These are phyloP conservation scores for Colletotrichum viniferum DNA, from an alignment of 2,329 filamentous ascomycete genomes.

Conservation along the genomic window DNA sequence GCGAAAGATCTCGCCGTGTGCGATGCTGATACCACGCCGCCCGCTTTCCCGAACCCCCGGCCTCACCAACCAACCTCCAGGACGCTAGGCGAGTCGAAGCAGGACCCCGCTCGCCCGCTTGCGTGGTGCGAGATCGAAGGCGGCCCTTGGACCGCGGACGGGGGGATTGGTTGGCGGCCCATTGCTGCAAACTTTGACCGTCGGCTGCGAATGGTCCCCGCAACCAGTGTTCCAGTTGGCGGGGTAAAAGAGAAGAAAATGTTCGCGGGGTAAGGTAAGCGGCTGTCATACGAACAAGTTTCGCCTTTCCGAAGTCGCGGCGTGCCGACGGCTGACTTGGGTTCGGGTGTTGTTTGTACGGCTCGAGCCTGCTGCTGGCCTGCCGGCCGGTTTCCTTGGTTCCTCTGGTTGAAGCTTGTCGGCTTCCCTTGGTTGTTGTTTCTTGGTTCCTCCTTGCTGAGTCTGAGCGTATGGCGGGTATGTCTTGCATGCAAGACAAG, in stretches of 20 bases:
- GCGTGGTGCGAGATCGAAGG: background rate
- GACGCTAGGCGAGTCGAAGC: background rate
- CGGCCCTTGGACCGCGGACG: background rate
- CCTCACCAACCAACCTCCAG: background rate
- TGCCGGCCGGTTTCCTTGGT: background rate
- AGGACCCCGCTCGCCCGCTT: background rate
- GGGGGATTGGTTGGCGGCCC: background rate
- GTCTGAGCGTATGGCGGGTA: background rate
- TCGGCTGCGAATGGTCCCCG: background rate
- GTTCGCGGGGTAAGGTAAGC: background rate
- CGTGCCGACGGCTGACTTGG: background rate
- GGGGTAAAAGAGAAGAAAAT: background rate
- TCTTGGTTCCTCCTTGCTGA: background rate
- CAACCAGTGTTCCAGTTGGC: slow-evolving; percentile 13
- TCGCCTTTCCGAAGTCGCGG: background rate
- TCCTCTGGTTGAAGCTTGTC: background rate
- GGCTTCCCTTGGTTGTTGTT: background rate
- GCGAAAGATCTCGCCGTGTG: background rate
- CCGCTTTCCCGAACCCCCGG: background rate
- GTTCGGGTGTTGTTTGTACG: background rate
- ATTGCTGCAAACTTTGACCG: background rate
- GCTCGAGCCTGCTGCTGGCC: background rate
- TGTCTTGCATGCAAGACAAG: background rate
- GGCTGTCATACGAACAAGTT: background rate
- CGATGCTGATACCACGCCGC: slow-evolving; percentile 4